phyloP scores from a whole-genome alignment of 2,329 filamentous ascomycete genomes.

The Acrocalymma vagum region DNA sequence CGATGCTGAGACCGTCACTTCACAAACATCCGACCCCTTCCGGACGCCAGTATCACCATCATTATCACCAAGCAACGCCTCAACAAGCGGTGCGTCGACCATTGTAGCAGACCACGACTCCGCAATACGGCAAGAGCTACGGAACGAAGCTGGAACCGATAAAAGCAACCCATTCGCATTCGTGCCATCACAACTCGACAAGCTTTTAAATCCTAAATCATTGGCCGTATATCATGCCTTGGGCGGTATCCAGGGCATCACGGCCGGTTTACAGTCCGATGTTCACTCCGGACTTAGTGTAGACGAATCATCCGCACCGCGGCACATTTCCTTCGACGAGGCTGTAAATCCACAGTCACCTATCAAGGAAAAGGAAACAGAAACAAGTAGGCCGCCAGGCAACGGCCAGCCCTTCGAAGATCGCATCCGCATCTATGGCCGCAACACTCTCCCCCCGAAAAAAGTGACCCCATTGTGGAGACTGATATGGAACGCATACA shows the following conservation, averaged over 20 bases:
- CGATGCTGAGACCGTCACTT: conserved; percentile 34
- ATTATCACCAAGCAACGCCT: conserved; percentile 32
- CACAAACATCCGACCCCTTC: conserved; percentile 33
- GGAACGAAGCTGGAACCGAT: conserved; percentile 34
- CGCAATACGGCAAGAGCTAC: conserved; percentile 32
- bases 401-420: conserved; percentile 56
- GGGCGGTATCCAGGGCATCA: conserved; percentile 63
- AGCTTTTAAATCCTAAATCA: conserved; percentile 61
- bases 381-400: conserved; percentile 19
- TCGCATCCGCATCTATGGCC: conserved; percentile 66
- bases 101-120: conserved; percentile 40
- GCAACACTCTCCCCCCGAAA: conserved; percentile 70
- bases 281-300: conserved; percentile 57
- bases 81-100: conserved; percentile 26
- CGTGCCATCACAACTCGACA: conserved; percentile 62
- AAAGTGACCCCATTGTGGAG: conserved; percentile 68
- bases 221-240: conserved; percentile 60
- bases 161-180: conserved; percentile 63
- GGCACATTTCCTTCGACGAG: conserved; percentile 59
- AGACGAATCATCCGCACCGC: conserved; percentile 59
- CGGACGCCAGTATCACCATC: conserved; percentile 32
- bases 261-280: conserved; percentile 61
- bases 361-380: conserved; percentile 30
- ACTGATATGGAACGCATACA: conserved; percentile 74
- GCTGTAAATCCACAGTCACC: conserved; percentile 50